Evolutionary conservation across 106 monocot genomes (phyloP).

Genomic region (Dioscorea alata): DNA sequence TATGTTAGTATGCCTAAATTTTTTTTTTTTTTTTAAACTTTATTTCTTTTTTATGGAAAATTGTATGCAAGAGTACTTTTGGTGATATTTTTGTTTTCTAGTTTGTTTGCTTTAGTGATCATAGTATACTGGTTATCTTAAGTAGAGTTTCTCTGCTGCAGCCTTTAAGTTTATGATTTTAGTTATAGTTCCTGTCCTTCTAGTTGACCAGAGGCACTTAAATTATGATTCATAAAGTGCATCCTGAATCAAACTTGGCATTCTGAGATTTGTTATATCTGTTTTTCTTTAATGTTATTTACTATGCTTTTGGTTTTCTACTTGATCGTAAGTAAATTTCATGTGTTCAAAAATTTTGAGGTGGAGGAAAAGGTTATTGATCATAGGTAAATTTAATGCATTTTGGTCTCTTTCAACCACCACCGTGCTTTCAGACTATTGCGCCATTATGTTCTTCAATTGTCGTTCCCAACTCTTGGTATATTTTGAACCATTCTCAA

Average conservation of each 20-base stretch:
- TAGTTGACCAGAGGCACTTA: neutral
- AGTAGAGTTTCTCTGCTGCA: neutral
- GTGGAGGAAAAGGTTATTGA: conserved; percentile 37
- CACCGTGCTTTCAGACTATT: too few species aligned
- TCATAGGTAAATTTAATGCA: too few species aligned
- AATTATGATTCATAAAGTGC: neutral
- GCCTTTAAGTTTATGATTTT: neutral
- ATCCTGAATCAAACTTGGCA: neutral
- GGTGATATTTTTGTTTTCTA: too few species aligned
- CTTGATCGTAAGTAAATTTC: conserved; percentile 48
- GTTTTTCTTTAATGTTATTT: neutral
- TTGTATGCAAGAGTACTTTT: too few species aligned
- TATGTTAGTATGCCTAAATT: too few species aligned
- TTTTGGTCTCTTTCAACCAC: too few species aligned
- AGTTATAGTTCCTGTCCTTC: neutral
- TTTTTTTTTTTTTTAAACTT: too few species aligned
- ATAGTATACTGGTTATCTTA: neutral
- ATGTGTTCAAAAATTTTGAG: conserved; percentile 39
- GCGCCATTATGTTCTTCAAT: too few species aligned
- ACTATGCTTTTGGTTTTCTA: conserved; percentile 4
- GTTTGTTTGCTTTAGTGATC: too few species aligned
- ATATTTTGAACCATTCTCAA: too few species aligned
- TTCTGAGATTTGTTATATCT: neutral
- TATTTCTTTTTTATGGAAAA: too few species aligned
- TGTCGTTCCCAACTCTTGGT: too few species aligned